Conservation (phyloP, 257 asterid species). For the Scutellaria barbata region DNA sequence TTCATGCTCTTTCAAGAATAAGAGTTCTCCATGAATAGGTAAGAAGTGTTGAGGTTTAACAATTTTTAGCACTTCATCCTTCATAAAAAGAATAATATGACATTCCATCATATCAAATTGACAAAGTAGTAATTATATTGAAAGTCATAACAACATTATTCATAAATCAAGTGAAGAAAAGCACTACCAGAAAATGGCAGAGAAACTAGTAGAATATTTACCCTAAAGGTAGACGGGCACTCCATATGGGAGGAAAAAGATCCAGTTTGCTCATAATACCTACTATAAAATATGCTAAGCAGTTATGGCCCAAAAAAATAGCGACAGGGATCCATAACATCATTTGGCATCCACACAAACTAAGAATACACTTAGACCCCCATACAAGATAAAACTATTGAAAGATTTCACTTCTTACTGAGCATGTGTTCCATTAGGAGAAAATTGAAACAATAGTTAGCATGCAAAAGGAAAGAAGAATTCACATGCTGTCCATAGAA, state of each 20-base stretch:
- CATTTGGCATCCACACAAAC: slow-evolving; percentile 21
- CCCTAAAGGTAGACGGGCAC: slow-evolving; percentile 19
- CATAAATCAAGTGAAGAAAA: slow-evolving; percentile 15
- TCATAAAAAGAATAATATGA: slow-evolving; percentile 37
- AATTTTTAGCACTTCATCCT: slow-evolving; percentile 95
- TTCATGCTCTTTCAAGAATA: slow-evolving; percentile 97
- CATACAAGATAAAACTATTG: background rate
- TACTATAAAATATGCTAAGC: slow-evolving; percentile 12
- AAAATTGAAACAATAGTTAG: slow-evolving; percentile 27
- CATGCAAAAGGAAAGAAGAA: slow-evolving; percentile 31
- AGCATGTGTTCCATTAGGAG: slow-evolving; percentile 22
- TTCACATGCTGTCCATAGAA: slow-evolving; percentile 26
- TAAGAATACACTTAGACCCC: background rate
- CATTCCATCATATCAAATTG: slow-evolving; percentile 33
- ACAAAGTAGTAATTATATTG: slow-evolving; percentile 8
- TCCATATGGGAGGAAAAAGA: background rate
- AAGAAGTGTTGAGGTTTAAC: slow-evolving; percentile 99
- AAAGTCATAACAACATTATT: background rate
- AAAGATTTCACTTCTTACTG: background rate
- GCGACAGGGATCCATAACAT: slow-evolving; percentile 8
- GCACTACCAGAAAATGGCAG: slow-evolving; percentile 24
- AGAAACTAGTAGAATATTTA: slow-evolving; percentile 27
- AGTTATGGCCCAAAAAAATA: background rate
- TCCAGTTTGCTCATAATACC: slow-evolving; percentile 21
- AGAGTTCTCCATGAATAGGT: slow-evolving; percentile 97